Percentiles rank a stretch among this genome's conserved stretches.
Evolutionary conservation across 2,329 filamentous ascomycete species (phyloP).

Genomic region (Aurifilum marmelostoma): DNA sequence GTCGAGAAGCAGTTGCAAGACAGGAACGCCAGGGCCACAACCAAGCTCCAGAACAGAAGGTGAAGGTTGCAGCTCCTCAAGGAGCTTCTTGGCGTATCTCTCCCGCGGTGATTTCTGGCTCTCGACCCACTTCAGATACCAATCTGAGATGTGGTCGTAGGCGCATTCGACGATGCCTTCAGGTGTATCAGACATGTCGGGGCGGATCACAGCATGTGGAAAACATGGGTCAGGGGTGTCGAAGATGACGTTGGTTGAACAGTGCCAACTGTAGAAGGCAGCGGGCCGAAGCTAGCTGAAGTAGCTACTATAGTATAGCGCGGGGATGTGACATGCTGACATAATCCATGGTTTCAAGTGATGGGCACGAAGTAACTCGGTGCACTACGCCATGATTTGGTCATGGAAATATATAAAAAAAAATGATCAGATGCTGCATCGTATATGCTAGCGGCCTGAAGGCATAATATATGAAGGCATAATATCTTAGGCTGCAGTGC

Average conservation of each 20-base stretch:
- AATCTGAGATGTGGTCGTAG: conserved; percentile 1
- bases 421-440: no score
- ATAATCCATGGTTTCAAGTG: no score
- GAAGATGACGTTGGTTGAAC: neutral
- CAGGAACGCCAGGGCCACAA: conserved; percentile 1
- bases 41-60: conserved; percentile 4
- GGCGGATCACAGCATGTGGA: neutral
- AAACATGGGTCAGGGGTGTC: neutral
- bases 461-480: no score
- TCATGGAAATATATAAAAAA: no score
- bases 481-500: no score
- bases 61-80: conserved; percentile 4
- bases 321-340: no score
- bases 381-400: no score
- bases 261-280: neutral
- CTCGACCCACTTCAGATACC: conserved; percentile 5
- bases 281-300: no score
- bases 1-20: conserved; percentile 1
- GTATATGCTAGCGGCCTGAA: no score
- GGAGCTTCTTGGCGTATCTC: conserved; percentile 4
- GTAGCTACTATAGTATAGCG: no score
- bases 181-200: neutral
- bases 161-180: neutral
- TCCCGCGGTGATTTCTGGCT: conserved; percentile 3
- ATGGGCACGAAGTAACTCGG: no score